A percentile compares a stretch with the other conserved stretches of the same genome.
phyloP scores from a whole-genome alignment of 768 basidiomycete genomes.

The Termitomyces sp. region DNA sequence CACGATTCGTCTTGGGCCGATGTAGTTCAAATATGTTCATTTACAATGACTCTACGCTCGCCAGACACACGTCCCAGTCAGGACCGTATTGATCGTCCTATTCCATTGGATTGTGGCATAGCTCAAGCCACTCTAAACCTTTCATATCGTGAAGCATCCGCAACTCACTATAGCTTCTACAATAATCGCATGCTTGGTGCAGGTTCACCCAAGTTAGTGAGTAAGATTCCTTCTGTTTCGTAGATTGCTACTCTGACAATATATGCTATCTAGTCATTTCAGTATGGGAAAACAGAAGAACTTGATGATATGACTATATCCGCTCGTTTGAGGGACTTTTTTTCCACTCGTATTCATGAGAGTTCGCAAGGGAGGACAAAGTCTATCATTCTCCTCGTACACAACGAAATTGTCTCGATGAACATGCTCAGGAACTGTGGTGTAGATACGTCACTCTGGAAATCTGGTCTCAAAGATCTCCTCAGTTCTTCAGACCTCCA shows the following conservation, averaged over 20 bases:
- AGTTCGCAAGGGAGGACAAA: not conserved
- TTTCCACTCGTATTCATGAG: conserved; percentile 12
- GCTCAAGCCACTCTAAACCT: conserved; percentile 31
- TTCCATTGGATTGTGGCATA: conserved; percentile 33
- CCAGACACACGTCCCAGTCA: conserved; percentile 25
- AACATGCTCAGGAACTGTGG: conserved; percentile 36
- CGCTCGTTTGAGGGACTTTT: conserved; percentile 17
- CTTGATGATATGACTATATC: conserved; percentile 15
- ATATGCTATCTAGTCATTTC: conserved; percentile 19
- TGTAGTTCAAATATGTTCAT: conserved; percentile 27
- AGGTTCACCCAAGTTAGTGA: conserved; percentile 7
- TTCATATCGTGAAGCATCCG: conserved; percentile 10
- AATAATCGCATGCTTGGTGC: conserved; percentile 14
- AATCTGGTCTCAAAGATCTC: conserved; percentile 32
- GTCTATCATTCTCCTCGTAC: conserved; percentile 44
- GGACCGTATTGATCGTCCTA: conserved; percentile 26
- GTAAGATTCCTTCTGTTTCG: not conserved
- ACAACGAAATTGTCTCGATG: conserved; percentile 33
- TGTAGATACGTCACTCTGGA: conserved; percentile 37
- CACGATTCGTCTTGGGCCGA: conserved; percentile 25
- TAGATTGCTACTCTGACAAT: not conserved
- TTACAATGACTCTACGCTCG: conserved; percentile 30
- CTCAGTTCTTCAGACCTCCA: conserved; percentile 15
- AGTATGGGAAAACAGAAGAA: conserved; percentile 21
- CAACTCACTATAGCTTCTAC: conserved; percentile 19